phyloP scores from a whole-genome alignment of 108 stramenopile genomes.

The Skeletonema costatum region DNA sequence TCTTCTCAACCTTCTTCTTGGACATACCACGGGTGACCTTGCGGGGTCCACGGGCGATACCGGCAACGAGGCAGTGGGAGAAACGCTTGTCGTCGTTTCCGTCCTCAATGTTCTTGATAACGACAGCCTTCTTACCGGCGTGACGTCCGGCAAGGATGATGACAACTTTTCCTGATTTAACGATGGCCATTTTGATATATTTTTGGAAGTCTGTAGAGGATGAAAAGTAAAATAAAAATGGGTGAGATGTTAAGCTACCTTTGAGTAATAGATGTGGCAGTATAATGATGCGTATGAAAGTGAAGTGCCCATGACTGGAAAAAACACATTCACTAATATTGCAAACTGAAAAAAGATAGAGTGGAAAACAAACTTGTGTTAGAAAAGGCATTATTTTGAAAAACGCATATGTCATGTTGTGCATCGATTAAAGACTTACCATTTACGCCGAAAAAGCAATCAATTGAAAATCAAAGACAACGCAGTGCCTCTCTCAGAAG shows the following conservation, averaged over 20 bases:
- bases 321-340: too few relatives aligned
- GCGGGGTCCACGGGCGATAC: conserved; percentile 94
- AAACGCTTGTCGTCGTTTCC: conserved; percentile 95
- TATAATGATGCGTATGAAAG: too few relatives aligned
- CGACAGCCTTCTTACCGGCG: conserved; percentile 99
- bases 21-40: conserved; percentile 97
- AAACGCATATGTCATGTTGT: neutral
- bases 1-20: conserved; percentile 96
- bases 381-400: too few relatives aligned
- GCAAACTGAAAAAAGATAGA: too few relatives aligned
- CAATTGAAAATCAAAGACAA: conserved; percentile 4
- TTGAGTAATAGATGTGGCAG: too few relatives aligned
- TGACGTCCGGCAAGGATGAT: conserved; percentile 98
- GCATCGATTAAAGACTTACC: neutral
- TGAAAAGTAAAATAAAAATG: neutral
- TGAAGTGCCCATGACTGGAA: too few relatives aligned
- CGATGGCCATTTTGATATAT: conserved; percentile 39
- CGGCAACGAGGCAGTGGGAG: conserved; percentile 97
- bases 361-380: too few relatives aligned
- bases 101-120: conserved; percentile 98
- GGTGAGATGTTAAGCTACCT: neutral
- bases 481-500: conserved; percentile 1
- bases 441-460: neutral
- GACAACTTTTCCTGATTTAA: conserved; percentile 96
- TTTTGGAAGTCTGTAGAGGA: neutral